These are phyloP conservation scores for Auriculariales sp. DNA, from an alignment of 768 basidiomycete species.

Conservation along the genomic window DNA sequence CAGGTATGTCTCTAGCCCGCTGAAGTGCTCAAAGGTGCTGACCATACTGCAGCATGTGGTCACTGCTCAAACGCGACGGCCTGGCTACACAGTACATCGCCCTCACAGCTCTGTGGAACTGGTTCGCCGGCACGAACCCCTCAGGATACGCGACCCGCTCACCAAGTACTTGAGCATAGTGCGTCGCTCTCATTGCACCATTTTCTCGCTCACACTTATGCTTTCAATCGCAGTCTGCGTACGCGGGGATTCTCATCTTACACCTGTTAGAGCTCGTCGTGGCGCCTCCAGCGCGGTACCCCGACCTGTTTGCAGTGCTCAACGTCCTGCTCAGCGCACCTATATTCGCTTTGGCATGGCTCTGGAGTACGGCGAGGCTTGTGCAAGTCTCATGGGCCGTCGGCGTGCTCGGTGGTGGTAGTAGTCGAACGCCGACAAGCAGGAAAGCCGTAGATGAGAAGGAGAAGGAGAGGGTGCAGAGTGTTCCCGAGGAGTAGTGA, in stretches of 20 bases:
- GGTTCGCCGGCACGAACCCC: conserved; percentile 60
- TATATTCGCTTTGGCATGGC: conserved; percentile 70
- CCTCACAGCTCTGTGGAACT: conserved; percentile 65
- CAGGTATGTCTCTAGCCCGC: conserved; percentile 37
- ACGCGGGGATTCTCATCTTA: conserved; percentile 35
- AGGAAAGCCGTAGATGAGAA: too few relatives aligned
- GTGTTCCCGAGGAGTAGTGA: too few relatives aligned
- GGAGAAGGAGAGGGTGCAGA: too few relatives aligned
- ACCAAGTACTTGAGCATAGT: conserved; percentile 37
- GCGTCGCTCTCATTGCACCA: conserved; percentile 9
- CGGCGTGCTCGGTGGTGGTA: conserved; percentile 32
- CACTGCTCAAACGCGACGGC: conserved; percentile 67
- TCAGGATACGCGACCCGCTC: conserved; percentile 20
- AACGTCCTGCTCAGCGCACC: conserved; percentile 73
- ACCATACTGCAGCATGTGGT: conserved; percentile 64
- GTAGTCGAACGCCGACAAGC: too few relatives aligned
- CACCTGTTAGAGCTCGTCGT: conserved; percentile 52
- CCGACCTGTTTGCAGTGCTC: conserved; percentile 72
- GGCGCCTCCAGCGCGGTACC: conserved; percentile 58
- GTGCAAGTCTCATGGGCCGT: conserved; percentile 73
- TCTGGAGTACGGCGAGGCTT: conserved; percentile 78
- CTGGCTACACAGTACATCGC: conserved; percentile 61
- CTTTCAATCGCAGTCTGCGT: conserved; percentile 28
- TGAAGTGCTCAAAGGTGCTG: background rate
- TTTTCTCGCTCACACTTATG: conserved; percentile 1